Evolutionary conservation across 192 early-diverging fungal genomes (phyloP).

Genomic region (Coemansia sp.): DNA sequence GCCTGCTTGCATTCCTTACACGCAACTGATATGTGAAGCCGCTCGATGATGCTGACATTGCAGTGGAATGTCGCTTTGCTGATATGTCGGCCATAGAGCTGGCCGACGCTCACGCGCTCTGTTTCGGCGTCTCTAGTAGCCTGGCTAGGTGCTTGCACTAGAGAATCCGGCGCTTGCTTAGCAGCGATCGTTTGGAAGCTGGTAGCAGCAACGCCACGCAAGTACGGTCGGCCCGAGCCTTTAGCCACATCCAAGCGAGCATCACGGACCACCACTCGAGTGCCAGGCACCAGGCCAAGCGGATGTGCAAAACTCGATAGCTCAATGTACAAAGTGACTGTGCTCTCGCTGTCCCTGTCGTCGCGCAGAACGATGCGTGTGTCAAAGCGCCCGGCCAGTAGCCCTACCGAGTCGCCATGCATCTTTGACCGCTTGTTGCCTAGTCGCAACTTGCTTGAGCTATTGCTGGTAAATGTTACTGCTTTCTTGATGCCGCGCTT

Average conservation of each 20-base stretch:
- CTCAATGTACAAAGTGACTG: slow-evolving; percentile 27
- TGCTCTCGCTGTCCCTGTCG: slow-evolving; percentile 8
- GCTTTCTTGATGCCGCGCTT: slow-evolving; percentile 14
- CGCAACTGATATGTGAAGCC: slow-evolving; percentile 12
- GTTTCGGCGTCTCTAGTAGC: background rate
- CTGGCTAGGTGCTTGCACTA: background rate
- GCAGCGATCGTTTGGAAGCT: slow-evolving; percentile 10
- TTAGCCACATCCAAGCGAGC: slow-evolving; percentile 16
- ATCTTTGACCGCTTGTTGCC: background rate
- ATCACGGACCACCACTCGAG: slow-evolving; percentile 22
- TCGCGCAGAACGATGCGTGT: slow-evolving; percentile 30
- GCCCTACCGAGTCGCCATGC: background rate
- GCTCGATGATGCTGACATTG: slow-evolving; percentile 17
- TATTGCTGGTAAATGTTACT: slow-evolving; percentile 3
- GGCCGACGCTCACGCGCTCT: slow-evolving; percentile 14
- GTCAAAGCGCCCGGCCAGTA: slow-evolving; percentile 19
- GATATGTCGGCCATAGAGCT: slow-evolving; percentile 8
- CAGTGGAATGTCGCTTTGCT: slow-evolving; percentile 13
- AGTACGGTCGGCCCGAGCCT: slow-evolving; percentile 22
- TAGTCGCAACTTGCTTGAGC: background rate
- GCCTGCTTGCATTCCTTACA: slow-evolving; percentile 28
- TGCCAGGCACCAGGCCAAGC: slow-evolving; percentile 34
- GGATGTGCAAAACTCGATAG: slow-evolving; percentile 36
- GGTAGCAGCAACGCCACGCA: slow-evolving; percentile 18
- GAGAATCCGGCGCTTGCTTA: background rate